phyloP scores from a whole-genome alignment of 73 alveolate genomes.

The Tetrahymena borealis region DNA sequence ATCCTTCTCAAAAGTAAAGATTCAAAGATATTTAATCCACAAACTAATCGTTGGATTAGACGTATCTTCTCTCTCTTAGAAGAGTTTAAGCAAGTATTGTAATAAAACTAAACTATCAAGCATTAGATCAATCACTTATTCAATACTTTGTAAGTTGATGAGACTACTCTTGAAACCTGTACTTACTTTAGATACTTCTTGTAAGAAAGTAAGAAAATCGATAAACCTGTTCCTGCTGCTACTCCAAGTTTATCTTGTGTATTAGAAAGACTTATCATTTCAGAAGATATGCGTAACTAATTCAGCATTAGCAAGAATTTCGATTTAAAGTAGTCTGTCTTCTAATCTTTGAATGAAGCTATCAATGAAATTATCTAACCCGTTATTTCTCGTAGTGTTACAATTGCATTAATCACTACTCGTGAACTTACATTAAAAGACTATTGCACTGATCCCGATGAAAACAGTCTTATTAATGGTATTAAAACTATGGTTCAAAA shows the following conservation, averaged over 20 bases:
- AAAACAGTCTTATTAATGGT: conserved; percentile 73
- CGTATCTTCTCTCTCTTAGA: conserved; percentile 10
- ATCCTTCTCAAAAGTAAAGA: not conserved
- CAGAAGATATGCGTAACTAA: not conserved
- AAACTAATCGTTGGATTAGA: not conserved
- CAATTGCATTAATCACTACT: conserved; percentile 94
- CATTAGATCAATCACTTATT: conserved; percentile 10
- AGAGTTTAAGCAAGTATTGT: not conserved
- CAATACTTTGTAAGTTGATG: not conserved
- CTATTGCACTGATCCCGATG: conserved; percentile 89
- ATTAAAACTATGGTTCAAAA: conserved; percentile 80
- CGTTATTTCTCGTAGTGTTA: conserved; percentile 96
- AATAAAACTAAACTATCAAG: not conserved
- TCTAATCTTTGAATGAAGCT: conserved; percentile 75
- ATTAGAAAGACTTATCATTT: conserved; percentile 4
- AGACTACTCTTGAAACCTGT: not conserved
- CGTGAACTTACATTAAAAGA: conserved; percentile 95
- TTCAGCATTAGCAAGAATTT: not conserved
- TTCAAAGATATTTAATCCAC: not conserved
- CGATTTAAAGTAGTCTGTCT: conserved; percentile 58
- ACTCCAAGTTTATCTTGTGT: not conserved
- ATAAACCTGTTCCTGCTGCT: not conserved
- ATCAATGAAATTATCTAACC: conserved; percentile 90
- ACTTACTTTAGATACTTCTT: not conserved
- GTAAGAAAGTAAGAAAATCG: not conserved